Percentiles rank a stretch among this genome's conserved stretches.
Conservation (phyloP, 129 eudicot species). For the Flaveria linearis region DNA sequence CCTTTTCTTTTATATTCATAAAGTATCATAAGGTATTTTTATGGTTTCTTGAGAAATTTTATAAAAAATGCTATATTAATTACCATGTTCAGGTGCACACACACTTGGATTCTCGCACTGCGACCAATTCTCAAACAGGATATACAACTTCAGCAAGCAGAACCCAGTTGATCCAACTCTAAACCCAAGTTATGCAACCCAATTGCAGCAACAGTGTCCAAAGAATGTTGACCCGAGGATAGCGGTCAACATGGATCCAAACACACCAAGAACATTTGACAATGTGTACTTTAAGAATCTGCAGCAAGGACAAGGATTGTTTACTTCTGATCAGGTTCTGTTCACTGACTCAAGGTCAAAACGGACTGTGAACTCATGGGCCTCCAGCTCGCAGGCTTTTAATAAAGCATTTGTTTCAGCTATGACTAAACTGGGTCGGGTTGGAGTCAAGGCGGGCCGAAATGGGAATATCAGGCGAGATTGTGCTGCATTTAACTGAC, state of each 20-base stretch:
- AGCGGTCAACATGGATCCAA: conserved; percentile 81
- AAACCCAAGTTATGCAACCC: conserved; percentile 58
- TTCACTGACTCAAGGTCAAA: conserved; percentile 66
- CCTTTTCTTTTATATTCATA: background rate
- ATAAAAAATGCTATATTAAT: conserved; percentile 1
- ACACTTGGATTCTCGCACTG: conserved; percentile 92
- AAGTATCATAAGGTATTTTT: background rate
- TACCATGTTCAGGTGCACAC: conserved; percentile 61
- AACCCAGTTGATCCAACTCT: conserved; percentile 75
- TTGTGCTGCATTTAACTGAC: conserved; percentile 64
- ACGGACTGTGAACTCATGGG: conserved; percentile 61
- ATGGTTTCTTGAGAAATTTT: background rate
- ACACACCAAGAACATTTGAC: conserved; percentile 72
- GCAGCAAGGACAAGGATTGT: conserved; percentile 67
- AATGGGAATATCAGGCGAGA: conserved; percentile 77
- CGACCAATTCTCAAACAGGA: conserved; percentile 64
- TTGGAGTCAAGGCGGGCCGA: conserved; percentile 75
- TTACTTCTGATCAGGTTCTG: conserved; percentile 85
- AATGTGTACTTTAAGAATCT: conserved; percentile 68
- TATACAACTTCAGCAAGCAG: conserved; percentile 57
- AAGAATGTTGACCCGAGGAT: conserved; percentile 62
- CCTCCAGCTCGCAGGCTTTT: conserved; percentile 50
- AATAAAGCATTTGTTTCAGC: conserved; percentile 55
- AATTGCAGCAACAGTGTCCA: conserved; percentile 67
- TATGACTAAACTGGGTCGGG: conserved; percentile 77